phyloP scores from a whole-genome alignment of 805 yeast genomes.

The Spathaspora boniae region DNA sequence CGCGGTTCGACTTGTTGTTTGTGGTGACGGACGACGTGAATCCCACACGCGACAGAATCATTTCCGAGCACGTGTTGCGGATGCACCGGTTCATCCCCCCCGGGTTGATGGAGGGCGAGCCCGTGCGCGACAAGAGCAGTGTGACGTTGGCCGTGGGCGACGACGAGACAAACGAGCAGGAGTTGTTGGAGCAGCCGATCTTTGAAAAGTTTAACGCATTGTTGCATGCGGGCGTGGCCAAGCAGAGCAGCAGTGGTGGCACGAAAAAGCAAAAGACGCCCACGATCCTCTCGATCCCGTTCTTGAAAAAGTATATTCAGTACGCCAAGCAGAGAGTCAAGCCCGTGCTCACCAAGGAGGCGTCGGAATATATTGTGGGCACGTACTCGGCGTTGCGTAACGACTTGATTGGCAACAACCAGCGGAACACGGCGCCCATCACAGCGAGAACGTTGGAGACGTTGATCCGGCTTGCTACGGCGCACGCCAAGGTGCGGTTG shows the following conservation, averaged over 20 bases:
- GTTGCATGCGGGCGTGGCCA: slow-evolving; percentile 71
- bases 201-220: slow-evolving; percentile 81
- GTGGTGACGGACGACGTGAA: slow-evolving; percentile 95
- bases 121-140: slow-evolving; percentile 72
- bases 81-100: slow-evolving; percentile 89
- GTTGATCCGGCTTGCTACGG: slow-evolving; percentile 88
- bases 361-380: slow-evolving; percentile 76
- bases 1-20: slow-evolving; percentile 93
- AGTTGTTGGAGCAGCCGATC: slow-evolving; percentile 54
- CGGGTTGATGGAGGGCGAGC: slow-evolving; percentile 90
- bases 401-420: slow-evolving; percentile 57
- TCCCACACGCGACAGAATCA: slow-evolving; percentile 76
- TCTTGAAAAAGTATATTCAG: slow-evolving; percentile 87
- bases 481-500: slow-evolving; percentile 94
- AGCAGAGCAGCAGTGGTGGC: slow-evolving; percentile 7
- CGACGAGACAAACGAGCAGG: slow-evolving; percentile 41
- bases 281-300: slow-evolving; percentile 62
- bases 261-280: slow-evolving; percentile 23
- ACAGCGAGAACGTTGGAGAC: slow-evolving; percentile 99
- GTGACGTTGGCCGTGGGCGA: slow-evolving; percentile 82
- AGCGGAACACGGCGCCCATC: slow-evolving; percentile 83
- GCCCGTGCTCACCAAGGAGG: slow-evolving; percentile 75
- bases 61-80: slow-evolving; percentile 91
- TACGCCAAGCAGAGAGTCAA: slow-evolving; percentile 86
- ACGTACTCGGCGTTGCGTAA: slow-evolving; percentile 82